Evolutionary conservation across 495 filamentous ascomycete species (phyloP).

Genomic region (Penicillium fimorum): DNA sequence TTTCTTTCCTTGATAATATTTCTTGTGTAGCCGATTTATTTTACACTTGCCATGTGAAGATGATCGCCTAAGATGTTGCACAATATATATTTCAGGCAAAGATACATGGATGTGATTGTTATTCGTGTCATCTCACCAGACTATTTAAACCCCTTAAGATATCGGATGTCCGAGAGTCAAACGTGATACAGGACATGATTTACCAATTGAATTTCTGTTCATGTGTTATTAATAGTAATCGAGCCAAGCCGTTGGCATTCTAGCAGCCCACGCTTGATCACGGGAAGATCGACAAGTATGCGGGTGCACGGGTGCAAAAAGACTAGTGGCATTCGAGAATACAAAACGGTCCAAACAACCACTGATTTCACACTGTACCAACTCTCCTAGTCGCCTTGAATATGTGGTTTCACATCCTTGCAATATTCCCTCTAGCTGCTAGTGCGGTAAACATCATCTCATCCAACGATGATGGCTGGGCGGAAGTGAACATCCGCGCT

Average conservation of each 20-base stretch:
- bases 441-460: slow-evolving; percentile 57
- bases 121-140: too few relatives aligned
- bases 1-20: neutral
- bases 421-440: slow-evolving; percentile 12
- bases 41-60: too few relatives aligned
- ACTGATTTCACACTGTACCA: neutral
- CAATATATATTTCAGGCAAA: too few relatives aligned
- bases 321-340: neutral
- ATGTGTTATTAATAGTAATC: neutral
- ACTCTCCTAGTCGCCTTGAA: neutral
- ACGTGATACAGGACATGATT: neutral
- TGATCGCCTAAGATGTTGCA: too few relatives aligned
- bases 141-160: too few relatives aligned
- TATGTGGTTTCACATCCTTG: slow-evolving; percentile 15
- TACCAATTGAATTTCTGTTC: neutral
- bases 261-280: neutral
- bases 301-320: neutral
- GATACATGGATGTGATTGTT: too few relatives aligned
- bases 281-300: neutral
- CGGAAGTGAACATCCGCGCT: slow-evolving; percentile 60
- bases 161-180: neutral
- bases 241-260: neutral
- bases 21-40: too few relatives aligned
- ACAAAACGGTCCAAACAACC: neutral
- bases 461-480: slow-evolving; percentile 73